Conservation (phyloP, 2,329 filamentous ascomycete genomes). For the Dichotomopilus funicola region DNA sequence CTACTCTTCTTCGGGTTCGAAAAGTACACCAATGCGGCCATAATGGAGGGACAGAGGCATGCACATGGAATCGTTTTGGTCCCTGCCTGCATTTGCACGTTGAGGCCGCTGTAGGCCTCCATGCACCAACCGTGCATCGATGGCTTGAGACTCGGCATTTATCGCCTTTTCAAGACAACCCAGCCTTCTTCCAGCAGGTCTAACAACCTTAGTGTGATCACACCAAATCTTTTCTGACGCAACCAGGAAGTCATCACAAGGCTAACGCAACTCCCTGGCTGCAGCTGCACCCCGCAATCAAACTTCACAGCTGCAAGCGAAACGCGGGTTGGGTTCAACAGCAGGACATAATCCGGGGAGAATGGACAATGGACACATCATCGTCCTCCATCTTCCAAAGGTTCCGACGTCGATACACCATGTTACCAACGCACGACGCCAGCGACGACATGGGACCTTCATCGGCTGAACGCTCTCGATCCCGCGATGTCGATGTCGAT, state of each 20-base stretch:
- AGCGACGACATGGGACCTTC: conserved; percentile 2
- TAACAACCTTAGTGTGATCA: neutral
- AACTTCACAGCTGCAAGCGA: neutral
- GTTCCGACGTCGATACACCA: conserved; percentile 6
- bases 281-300: conserved; percentile 4
- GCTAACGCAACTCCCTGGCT: neutral
- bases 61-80: neutral
- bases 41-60: neutral
- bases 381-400: conserved; percentile 2
- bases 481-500: neutral
- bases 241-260: neutral
- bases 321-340: neutral
- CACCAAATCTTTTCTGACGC: neutral
- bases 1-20: too few relatives aligned
- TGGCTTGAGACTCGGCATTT: neutral
- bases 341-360: neutral
- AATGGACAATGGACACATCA: conserved; percentile 2
- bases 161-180: neutral
- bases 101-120: neutral
- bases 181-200: neutral
- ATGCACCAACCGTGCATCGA: neutral
- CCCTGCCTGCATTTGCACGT: neutral
- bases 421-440: conserved; percentile 6
- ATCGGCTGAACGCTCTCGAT: neutral
- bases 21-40: too few relatives aligned